phyloP scores from a whole-genome alignment of 768 basidiomycete species.

The Boletellus ananas region DNA sequence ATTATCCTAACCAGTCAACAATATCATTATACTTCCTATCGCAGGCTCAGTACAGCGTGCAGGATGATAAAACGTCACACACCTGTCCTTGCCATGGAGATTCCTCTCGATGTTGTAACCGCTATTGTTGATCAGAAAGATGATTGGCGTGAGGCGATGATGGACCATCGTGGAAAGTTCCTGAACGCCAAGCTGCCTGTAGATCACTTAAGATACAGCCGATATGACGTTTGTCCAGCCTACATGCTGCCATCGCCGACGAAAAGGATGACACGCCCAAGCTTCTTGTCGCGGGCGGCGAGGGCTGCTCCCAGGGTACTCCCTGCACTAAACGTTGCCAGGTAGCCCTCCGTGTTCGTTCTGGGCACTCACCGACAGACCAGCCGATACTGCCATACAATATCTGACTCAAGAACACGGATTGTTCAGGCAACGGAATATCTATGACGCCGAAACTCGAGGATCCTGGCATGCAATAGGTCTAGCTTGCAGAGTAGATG shows the following conservation, averaged over 20 bases:
- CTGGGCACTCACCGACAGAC: slow-evolving; percentile 58
- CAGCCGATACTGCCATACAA: slow-evolving; percentile 94
- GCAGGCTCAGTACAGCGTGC: not conserved
- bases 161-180: slow-evolving; percentile 83
- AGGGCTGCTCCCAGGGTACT: slow-evolving; percentile 75
- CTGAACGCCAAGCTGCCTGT: slow-evolving; percentile 73
- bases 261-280: slow-evolving; percentile 75
- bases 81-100: slow-evolving; percentile 63
- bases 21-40: slow-evolving; percentile 84
- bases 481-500: not conserved
- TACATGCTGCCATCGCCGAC: slow-evolving; percentile 81
- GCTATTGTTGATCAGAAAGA: slow-evolving; percentile 77
- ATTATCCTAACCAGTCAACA: slow-evolving; percentile 52
- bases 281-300: slow-evolving; percentile 61
- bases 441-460: slow-evolving; percentile 84
- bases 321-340: slow-evolving; percentile 30
- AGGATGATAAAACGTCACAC: not conserved
- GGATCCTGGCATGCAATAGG: slow-evolving; percentile 44
- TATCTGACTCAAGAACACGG: slow-evolving; percentile 68
- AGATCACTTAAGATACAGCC: slow-evolving; percentile 5
- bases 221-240: slow-evolving; percentile 23
- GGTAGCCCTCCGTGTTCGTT: not conserved
- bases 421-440: slow-evolving; percentile 68
- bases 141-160: slow-evolving; percentile 68
- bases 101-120: slow-evolving; percentile 88